phyloP scores from a whole-genome alignment of 1,139 yeast genomes.

The Yueomyces sp. region DNA sequence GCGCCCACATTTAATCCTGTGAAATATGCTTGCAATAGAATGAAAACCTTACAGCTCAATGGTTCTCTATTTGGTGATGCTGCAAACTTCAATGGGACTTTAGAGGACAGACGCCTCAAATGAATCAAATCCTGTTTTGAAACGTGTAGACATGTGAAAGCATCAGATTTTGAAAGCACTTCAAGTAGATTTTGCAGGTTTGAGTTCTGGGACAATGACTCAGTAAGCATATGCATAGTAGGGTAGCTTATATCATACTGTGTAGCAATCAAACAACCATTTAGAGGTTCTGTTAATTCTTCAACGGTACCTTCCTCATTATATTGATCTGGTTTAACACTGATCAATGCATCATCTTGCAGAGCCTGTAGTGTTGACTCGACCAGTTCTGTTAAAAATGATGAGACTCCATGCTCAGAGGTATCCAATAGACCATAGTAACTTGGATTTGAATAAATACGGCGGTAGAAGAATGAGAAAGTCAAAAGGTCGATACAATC shows the following conservation, averaged over 20 bases:
- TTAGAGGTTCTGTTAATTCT: constrained; percentile 43
- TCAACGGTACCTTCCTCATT: constrained; percentile 28
- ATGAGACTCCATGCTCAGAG: constrained; percentile 60
- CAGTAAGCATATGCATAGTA: constrained; percentile 50
- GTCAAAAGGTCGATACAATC: constrained; percentile 89
- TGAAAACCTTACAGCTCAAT: constrained; percentile 57
- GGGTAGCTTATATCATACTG: constrained; percentile 52
- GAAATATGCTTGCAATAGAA: constrained; percentile 72
- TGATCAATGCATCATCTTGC: constrained; percentile 48
- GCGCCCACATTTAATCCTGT: constrained; percentile 47
- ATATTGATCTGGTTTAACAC: constrained; percentile 28
- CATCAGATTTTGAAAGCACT: constrained; percentile 45
- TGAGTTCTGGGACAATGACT: constrained; percentile 40
- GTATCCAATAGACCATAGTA: constrained; percentile 67
- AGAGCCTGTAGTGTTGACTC: constrained; percentile 64
- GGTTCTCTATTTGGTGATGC: constrained; percentile 32
- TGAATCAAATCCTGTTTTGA: constrained; percentile 44
- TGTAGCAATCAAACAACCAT: constrained; percentile 65
- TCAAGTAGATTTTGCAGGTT: constrained; percentile 56
- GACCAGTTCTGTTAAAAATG: constrained; percentile 69
- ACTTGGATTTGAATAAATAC: constrained; percentile 74
- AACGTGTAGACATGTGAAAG: constrained; percentile 52
- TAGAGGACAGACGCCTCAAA: constrained; percentile 39
- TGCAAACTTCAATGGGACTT: constrained; percentile 48
- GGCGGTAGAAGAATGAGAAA: constrained; percentile 66